Evolutionary conservation across 1,139 yeast genomes (phyloP), one percentile per base, ranked within the genome.

Genomic region (Kodamaea plutei): DNA sequence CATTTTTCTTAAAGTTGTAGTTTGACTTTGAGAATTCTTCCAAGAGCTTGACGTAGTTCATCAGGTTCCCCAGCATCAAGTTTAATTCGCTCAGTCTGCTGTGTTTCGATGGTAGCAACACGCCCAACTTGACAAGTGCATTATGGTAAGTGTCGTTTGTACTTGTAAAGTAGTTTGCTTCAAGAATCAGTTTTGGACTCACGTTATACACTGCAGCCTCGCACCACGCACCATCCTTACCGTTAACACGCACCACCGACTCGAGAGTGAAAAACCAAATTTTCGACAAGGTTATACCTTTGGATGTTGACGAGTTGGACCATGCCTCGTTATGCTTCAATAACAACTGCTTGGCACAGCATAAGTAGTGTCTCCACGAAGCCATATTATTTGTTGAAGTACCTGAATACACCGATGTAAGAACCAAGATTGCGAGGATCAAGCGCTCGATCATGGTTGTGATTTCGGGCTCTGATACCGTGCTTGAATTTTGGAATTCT

Each of bases 251-350:
- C 1, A 71, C 71, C 12, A 61, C 36, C 5, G 61, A 43, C 36
- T 66, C 73, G 26, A 66, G 58, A 8, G 71, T 66, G 39, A 61
- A 64, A 38, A 64, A 66, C 73, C 72, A 66, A n/a, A 58, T 56
- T 35, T 61, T 59, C 2, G 72, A 70, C 7, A 66, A 46, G 1
- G 72, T 69, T n/a, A 65, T 43, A 2, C 70, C 73, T n/a, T n/a
- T n/a, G 7, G 20, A 7, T 7, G 20, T 17, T 17, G 20, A 17
- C 7, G 8, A 7, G 7, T 17, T 17, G 7, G 20, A 7, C 8
- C 56, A 41, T 10, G 55, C 38, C n/a, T 43, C 39, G 19, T 55
- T 50, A 44, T 64, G 66, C 33, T 55, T 57, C 10, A 56, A 35
- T 13, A 66, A 50, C 29, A 66, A 46, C 35, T 66, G 71, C 24